phyloP scores from a whole-genome alignment of 1,284 basidiomycete genomes.

The Athelia psychrophila region DNA sequence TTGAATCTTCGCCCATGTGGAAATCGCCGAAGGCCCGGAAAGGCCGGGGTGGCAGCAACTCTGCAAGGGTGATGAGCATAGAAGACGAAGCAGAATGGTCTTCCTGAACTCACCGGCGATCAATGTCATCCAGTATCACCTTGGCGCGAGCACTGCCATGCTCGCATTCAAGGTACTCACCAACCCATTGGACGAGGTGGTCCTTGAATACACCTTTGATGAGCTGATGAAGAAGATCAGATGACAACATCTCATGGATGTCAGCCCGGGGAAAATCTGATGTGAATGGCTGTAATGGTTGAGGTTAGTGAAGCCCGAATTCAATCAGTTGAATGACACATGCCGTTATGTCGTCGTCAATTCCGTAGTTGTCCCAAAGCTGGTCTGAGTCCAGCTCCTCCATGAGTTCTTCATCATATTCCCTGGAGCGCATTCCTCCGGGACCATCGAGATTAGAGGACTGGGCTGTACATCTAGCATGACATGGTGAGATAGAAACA shows the following conservation, averaged over 20 bases:
- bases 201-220: conserved; percentile 24
- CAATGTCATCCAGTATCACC: too few relatives aligned
- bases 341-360: neutral
- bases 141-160: too few relatives aligned
- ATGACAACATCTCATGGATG: conserved; percentile 10
- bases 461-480: neutral
- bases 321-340: neutral
- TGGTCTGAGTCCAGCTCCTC: neutral
- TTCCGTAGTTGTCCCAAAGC: neutral
- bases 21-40: conserved; percentile 1
- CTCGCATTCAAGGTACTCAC: too few relatives aligned
- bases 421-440: neutral
- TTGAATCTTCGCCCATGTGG: conserved; percentile 6
- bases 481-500: neutral
- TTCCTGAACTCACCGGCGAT: too few relatives aligned
- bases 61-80: neutral
- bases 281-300: conserved; percentile 11
- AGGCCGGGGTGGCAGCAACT: conserved; percentile 4
- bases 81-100: too few relatives aligned
- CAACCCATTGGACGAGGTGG: conserved; percentile 18
- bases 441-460: neutral
- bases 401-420: neutral
- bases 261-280: conserved; percentile 3
- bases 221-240: conserved; percentile 21
- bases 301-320: neutral